Conservation (phyloP, 306 rosid species). For the Lathyrus tuberosus region DNA sequence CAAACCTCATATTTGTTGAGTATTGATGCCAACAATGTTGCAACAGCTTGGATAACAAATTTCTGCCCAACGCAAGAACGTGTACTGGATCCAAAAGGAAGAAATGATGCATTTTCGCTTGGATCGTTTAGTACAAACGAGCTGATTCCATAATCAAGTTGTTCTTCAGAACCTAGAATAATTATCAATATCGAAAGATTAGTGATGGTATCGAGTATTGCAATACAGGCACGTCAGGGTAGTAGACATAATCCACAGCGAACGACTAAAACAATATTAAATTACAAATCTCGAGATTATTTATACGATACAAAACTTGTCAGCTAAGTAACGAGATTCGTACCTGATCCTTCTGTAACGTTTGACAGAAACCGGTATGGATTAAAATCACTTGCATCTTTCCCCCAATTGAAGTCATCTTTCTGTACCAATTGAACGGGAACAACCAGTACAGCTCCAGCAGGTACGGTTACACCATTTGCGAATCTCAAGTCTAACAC, state of each 20-base stretch:
- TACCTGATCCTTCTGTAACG: constrained; percentile 48
- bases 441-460: constrained; percentile 68
- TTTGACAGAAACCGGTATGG: constrained; percentile 72
- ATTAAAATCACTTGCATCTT: constrained; percentile 64
- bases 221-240: background rate
- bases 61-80: constrained; percentile 82
- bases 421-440: constrained; percentile 73
- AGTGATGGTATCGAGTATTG: constrained; percentile 14
- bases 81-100: constrained; percentile 77
- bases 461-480: constrained; percentile 68
- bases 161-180: constrained; percentile 51
- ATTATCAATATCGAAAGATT: constrained; percentile 33
- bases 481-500: constrained; percentile 59
- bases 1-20: constrained; percentile 70
- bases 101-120: constrained; percentile 63
- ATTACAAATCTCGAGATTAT: background rate
- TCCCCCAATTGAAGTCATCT: constrained; percentile 76
- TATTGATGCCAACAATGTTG: constrained; percentile 60
- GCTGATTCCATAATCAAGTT: constrained; percentile 35
- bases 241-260: background rate
- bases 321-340: constrained; percentile 31
- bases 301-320: constrained; percentile 39
- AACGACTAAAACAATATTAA: background rate
- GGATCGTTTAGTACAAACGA: constrained; percentile 62
- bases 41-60: constrained; percentile 63